These are phyloP conservation scores for Alternaria arborescens DNA, from an alignment of 2,329 filamentous ascomycete genomes.

Conservation along the genomic window DNA sequence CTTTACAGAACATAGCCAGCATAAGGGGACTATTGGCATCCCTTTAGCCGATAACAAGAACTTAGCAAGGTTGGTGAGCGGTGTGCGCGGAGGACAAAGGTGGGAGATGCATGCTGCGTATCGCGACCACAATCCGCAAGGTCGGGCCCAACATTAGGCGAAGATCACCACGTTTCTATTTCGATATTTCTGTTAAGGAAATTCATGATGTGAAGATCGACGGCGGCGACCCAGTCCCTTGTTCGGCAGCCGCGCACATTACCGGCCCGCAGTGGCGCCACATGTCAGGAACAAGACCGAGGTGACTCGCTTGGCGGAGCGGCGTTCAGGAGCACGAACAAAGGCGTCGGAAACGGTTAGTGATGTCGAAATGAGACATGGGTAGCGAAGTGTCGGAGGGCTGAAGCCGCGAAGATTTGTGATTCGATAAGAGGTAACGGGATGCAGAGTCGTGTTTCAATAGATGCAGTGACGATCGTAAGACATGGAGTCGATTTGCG, in stretches of 20 bases:
- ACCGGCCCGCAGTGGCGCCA: constrained; percentile 28
- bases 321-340: constrained; percentile 21
- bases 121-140: constrained; percentile 1
- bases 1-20: background rate
- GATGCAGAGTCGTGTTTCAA: constrained; percentile 10
- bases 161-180: constrained; percentile 8
- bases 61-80: background rate
- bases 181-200: constrained; percentile 4
- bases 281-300: constrained; percentile 29
- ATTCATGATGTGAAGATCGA: constrained; percentile 23
- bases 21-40: constrained; percentile 5
- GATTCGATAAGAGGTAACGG: constrained; percentile 12
- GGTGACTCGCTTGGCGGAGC: constrained; percentile 21
- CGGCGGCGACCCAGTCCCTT: constrained; percentile 15
- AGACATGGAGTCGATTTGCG: constrained; percentile 9
- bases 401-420: constrained; percentile 12
- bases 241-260: constrained; percentile 21
- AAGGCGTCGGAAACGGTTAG: constrained; percentile 17
- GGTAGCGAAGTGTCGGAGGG: constrained; percentile 11
- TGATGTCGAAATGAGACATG: constrained; percentile 15
- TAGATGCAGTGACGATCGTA: constrained; percentile 6
- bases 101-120: background rate
- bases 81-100: background rate
- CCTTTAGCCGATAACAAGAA: constrained; percentile 17
- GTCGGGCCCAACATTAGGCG: constrained; percentile 1